Evolutionary conservation across 306 rosid genomes (phyloP).

Genomic region (Glycine tomentella): DNA sequence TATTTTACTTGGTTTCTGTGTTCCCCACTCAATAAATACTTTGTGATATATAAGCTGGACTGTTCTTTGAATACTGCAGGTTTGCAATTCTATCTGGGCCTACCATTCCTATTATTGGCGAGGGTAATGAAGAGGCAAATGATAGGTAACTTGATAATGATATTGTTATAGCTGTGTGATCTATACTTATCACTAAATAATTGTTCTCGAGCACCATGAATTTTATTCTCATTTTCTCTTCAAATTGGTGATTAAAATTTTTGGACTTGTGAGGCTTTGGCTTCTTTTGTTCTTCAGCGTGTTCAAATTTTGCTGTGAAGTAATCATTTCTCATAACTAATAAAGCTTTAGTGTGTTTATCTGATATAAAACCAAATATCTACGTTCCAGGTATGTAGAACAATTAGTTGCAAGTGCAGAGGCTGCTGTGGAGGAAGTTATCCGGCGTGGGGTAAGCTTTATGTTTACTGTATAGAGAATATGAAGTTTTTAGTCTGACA

Average conservation of each 20-base stretch:
- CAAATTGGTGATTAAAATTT: constrained; percentile 36
- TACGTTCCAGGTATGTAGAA: constrained; percentile 76
- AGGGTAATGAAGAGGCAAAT: constrained; percentile 94
- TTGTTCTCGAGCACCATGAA: constrained; percentile 30
- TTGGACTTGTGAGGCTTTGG: constrained; percentile 41
- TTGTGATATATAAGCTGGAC: constrained; percentile 42
- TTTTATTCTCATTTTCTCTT: constrained; percentile 35
- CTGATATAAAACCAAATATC: constrained; percentile 42
- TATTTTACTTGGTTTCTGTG: constrained; percentile 11
- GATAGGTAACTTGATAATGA: constrained; percentile 70
- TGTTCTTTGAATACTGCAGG: constrained; percentile 65
- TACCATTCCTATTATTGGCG: constrained; percentile 96
- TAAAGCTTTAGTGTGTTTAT: constrained; percentile 29
- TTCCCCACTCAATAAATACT: constrained; percentile 25
- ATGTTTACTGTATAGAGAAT: constrained; percentile 15
- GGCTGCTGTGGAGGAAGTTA: constrained; percentile 96
- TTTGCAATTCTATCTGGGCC: constrained; percentile 97
- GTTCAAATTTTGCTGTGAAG: constrained; percentile 12
- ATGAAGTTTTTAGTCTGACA: constrained; percentile 17
- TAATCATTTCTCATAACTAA: constrained; percentile 3
- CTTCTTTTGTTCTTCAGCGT: constrained; percentile 33
- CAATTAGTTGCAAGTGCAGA: constrained; percentile 96
- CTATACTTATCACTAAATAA: constrained; percentile 16
- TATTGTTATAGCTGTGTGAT: constrained; percentile 40
- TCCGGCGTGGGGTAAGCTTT: constrained; percentile 84